Evolutionary conservation across 2,329 filamentous ascomycete species (phyloP), one percentile per base, ranked within the genome.

Genomic region (Paraconiothyrium sp.): DNA sequence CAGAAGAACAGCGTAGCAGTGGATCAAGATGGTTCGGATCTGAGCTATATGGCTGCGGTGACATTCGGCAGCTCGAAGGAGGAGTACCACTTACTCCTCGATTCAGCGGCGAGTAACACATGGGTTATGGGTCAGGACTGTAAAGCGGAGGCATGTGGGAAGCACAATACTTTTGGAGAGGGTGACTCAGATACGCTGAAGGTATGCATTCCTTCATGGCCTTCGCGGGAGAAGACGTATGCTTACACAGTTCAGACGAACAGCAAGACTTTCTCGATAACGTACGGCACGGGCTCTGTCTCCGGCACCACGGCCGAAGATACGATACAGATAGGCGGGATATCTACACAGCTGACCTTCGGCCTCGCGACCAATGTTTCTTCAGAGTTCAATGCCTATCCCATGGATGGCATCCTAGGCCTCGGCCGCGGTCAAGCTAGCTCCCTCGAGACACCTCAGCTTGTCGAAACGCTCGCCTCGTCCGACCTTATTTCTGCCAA

Each of bases 321-420:
- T 71, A 88, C 82, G 0, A 74, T 95, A 24, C 82, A 84, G 4
- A 80, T 97, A 66, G 62, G 59, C 3, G 91, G 87, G 16, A 82
- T 94, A 64, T 85, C 83, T 46, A 74, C 92, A 14, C 76, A 84
- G 4, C 84, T 93, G 69, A 82, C 86, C 3, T 92, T 97, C 71
- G 93, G 93, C 4, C 79, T 94, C 61, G 92, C 91, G 24, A 86
- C 85, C 37, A 85, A 85, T 27, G 91, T 91, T 1, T 93, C 92
- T 0, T 79, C 87, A 55, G 89, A 95, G 65, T 97, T 97, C 76
- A 79, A 82, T 32, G 85, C 86, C 56, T 97, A 94, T 70, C 90
- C 92, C 1, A 93, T 97, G 78, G 93, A 97, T 75, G 93, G 93
- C 27, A 96, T 97, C 52, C 81, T 97, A 2, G 93, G 93, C 4